These are phyloP conservation scores for Talaromyces piceae DNA, from an alignment of 2,329 filamentous ascomycete species.

Conservation along the genomic window DNA sequence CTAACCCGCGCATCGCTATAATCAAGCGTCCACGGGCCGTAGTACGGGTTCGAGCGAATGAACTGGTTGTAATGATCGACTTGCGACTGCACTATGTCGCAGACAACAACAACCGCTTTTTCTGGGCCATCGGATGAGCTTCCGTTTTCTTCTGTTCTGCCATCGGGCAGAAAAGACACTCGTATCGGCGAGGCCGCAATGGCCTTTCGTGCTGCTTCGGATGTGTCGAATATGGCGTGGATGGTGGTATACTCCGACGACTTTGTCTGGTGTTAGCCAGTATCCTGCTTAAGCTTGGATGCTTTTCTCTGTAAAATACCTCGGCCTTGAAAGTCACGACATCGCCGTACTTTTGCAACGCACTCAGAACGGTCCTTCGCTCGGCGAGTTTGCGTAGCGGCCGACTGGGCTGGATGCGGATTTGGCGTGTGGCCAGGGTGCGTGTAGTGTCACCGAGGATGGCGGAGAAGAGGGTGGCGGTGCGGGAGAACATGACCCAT, in stretches of 20 bases:
- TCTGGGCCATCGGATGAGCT: background rate
- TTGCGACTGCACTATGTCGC: background rate
- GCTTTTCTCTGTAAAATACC: conserved; percentile 15
- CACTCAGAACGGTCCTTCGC: conserved; percentile 27
- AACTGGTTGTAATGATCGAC: background rate
- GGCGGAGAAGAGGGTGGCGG: background rate
- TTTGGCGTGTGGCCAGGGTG: conserved; percentile 14
- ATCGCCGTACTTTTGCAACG: conserved; percentile 36
- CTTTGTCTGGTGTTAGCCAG: background rate
- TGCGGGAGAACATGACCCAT: conserved; percentile 5
- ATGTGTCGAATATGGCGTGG: conserved; percentile 30
- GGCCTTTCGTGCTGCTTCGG: conserved; percentile 27
- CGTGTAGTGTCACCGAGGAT: background rate
- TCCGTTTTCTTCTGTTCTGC: no score
- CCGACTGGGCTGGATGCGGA: conserved; percentile 25
- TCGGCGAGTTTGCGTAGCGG: conserved; percentile 24
- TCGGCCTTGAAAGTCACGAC: conserved; percentile 30
- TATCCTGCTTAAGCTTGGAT: no score
- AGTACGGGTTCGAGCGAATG: background rate
- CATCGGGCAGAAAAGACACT: background rate
- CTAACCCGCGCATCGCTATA: conserved; percentile 1
- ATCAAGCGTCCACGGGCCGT: background rate
- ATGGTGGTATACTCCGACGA: conserved; percentile 14
- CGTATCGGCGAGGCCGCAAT: conserved; percentile 20
- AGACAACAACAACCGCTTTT: background rate